Conservation (phyloP, 2,329 filamentous ascomycete species). For the Dothistroma septosporum region DNA sequence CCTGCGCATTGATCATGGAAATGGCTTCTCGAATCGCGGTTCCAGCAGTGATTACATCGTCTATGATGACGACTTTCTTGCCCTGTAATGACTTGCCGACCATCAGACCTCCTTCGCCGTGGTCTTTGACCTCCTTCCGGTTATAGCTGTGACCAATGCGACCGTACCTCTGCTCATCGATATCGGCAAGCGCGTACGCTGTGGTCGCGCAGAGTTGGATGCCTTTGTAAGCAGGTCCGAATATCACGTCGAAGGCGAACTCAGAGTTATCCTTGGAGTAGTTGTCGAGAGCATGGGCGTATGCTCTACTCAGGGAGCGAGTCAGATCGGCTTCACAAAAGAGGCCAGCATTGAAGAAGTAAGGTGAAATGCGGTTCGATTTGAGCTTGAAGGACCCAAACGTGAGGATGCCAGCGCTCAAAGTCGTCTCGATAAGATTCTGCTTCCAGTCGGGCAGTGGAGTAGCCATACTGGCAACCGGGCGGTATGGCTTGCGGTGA, state of each 20-base stretch:
- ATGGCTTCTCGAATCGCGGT: conserved; percentile 93
- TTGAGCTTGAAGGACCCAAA: conserved; percentile 88
- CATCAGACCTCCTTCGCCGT: conserved; percentile 90
- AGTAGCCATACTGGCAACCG: background rate
- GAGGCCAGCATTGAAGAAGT: conserved; percentile 95
- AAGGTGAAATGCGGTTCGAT: conserved; percentile 83
- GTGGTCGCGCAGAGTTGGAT: conserved; percentile 83
- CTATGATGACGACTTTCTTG: conserved; percentile 82
- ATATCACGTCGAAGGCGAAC: conserved; percentile 74
- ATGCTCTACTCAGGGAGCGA: conserved; percentile 72
- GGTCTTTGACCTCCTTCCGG: conserved; percentile 92
- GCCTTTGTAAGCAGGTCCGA: conserved; percentile 94
- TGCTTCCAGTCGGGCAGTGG: conserved; percentile 58
- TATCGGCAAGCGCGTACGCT: conserved; percentile 67
- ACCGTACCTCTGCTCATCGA: conserved; percentile 63
- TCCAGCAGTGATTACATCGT: conserved; percentile 94
- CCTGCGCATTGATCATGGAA: conserved; percentile 78
- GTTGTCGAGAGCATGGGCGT: conserved; percentile 60
- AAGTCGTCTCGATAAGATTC: conserved; percentile 65
- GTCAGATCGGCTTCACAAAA: conserved; percentile 80
- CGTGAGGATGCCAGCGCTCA: conserved; percentile 66
- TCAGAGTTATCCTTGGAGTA: conserved; percentile 42
- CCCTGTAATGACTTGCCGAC: conserved; percentile 82
- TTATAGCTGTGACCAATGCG: conserved; percentile 83
- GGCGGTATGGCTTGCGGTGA: background rate